These are phyloP conservation scores for Nigrospora oryzae DNA, from an alignment of 2,329 filamentous ascomycete genomes.

Conservation along the genomic window DNA sequence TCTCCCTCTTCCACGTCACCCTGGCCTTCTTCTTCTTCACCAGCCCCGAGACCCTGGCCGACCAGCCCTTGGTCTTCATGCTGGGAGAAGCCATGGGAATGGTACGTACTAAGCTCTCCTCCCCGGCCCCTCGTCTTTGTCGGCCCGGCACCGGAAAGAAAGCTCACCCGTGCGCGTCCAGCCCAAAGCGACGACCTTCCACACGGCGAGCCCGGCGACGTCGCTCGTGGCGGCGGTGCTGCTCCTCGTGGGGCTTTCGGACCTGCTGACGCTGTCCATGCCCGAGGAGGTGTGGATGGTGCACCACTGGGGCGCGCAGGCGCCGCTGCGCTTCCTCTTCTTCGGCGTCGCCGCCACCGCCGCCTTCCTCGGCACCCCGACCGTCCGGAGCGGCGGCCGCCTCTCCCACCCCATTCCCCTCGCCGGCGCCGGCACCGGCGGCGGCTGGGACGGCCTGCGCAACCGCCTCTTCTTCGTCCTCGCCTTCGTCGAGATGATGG, in stretches of 20 bases:
- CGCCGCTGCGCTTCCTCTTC: conserved; percentile 45
- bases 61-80: conserved; percentile 73
- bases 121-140: not conserved
- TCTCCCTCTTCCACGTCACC: conserved; percentile 79
- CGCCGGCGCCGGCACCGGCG: conserved; percentile 24
- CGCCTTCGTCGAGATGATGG: conserved; percentile 72
- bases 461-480: conserved; percentile 82
- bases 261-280: conserved; percentile 58
- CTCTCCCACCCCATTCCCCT: conserved; percentile 26
- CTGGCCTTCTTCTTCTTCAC: conserved; percentile 77
- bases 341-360: conserved; percentile 45
- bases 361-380: conserved; percentile 30
- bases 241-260: conserved; percentile 48
- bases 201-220: conserved; percentile 59
- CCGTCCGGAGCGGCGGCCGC: conserved; percentile 31
- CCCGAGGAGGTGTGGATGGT: conserved; percentile 57
- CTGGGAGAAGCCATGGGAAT: conserved; percentile 78
- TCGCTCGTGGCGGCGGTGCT: conserved; percentile 66
- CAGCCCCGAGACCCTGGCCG: conserved; percentile 61
- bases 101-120: conserved; percentile 37
- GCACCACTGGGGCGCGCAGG: conserved; percentile 59
- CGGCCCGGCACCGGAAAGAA: conserved; percentile 1
- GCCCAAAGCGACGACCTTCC: conserved; percentile 61
- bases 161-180: conserved; percentile 20
- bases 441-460: conserved; percentile 61